Evolutionary conservation across 2,329 filamentous ascomycete species (phyloP), one percentile per base, ranked within the genome.

Genomic region (Trichoderma arundinaceum): DNA sequence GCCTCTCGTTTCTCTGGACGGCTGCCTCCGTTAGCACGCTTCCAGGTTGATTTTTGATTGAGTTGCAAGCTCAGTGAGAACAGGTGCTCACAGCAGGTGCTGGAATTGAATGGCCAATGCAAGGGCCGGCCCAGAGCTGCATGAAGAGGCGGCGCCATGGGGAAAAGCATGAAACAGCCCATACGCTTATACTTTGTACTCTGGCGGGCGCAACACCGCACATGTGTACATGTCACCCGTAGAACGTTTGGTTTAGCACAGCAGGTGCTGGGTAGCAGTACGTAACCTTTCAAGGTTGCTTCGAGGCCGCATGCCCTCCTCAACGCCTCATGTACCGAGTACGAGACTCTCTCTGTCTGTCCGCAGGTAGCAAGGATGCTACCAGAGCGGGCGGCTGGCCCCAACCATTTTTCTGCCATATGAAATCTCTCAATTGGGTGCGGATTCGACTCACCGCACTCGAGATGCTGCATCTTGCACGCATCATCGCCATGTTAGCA

Each of bases 81-180:
- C 22, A 28, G 22, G 22, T 28, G 22, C 22, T 28, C 22, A 3
- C 22, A 28, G 4, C 22, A 28, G 22, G 22, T 28, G 41, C 41
- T 44, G 41, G 41, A 44, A 7, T 44, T 38, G 49, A 38, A 13
- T 19, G 28, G 59, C 28, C n/a, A 22, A 52, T 53, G 38, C 48
- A 62, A 62, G 48, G 59, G 59, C 59, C 17, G 38, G 39, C 17
- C 46, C n/a, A 28, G 46, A 51, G 46, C 46, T 52, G 46, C 46
- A 33, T 39, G 12, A 35, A 43, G 59, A 62, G 59, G 59, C 59
- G 59, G 49, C 59, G 59, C 48, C 59, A 54, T 63, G 59, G 41
- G 9, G 17, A 28, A 49, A 59, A 58, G 56, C 44, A 48, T 59
- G 44, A 60, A 60, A 60, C 56, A 59, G 44, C 9, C 56, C 56